Percentiles rank a stretch among this genome's conserved stretches.
phyloP scores from a whole-genome alignment of 2,329 filamentous ascomycete genomes.

The Aureobasidium sp. region DNA sequence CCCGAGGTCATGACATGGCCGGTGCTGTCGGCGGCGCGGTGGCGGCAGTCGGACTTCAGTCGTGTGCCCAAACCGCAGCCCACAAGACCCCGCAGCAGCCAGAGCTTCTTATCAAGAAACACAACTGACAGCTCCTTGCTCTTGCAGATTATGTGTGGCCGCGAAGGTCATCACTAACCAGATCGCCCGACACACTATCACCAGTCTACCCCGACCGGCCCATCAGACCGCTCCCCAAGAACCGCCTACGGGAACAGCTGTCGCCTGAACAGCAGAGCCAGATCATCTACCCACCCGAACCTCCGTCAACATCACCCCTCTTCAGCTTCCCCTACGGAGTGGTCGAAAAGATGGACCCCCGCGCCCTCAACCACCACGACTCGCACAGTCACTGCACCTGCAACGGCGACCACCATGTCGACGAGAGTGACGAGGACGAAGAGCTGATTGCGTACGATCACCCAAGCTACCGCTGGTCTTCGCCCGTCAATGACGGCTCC shows the following conservation, averaged over 20 bases:
- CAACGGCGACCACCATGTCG: conserved; percentile 35
- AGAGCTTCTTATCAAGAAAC: neutral
- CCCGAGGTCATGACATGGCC: neutral
- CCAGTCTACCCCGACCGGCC: conserved; percentile 80
- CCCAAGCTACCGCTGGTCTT: conserved; percentile 32
- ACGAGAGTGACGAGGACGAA: conserved; percentile 59
- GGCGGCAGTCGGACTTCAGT: neutral
- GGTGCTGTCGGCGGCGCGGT: neutral
- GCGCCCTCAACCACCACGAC: conserved; percentile 27
- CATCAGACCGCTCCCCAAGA: conserved; percentile 85
- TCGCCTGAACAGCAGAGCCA: conserved; percentile 75
- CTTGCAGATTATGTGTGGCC: conserved; percentile 14
- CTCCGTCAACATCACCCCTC: conserved; percentile 61
- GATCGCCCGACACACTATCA: conserved; percentile 58
- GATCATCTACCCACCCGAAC: conserved; percentile 72
- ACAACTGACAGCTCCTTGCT: neutral
- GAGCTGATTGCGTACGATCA: conserved; percentile 38
- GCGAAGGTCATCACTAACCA: conserved; percentile 17
- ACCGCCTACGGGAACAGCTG: conserved; percentile 76
- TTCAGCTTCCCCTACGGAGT: conserved; percentile 59
- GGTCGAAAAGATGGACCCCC: conserved; percentile 21
- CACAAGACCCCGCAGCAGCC: conserved; percentile 8
- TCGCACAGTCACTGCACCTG: conserved; percentile 43
- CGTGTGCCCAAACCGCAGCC: neutral
- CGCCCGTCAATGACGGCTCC: conserved; percentile 24